phyloP scores from a whole-genome alignment of 768 basidiomycete species.

The Cantharellus cinnabarinus region DNA sequence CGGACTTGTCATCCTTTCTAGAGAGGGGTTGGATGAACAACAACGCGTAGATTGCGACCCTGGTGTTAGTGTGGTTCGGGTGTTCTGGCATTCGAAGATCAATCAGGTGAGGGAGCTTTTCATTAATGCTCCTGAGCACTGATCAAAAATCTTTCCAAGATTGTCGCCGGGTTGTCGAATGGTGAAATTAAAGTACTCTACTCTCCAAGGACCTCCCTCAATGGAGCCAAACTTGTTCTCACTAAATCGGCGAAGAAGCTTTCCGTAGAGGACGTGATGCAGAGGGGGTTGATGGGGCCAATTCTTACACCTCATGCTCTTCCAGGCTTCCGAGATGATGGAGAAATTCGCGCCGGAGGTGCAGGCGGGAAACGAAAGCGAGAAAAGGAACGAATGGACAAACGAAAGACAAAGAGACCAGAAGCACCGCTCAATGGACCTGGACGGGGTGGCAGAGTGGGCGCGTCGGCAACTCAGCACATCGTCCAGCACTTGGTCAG shows the following conservation, averaged over 20 bases:
- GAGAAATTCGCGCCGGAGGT: slow-evolving; percentile 20
- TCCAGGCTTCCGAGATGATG: slow-evolving; percentile 78
- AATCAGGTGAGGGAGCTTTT: slow-evolving; percentile 53
- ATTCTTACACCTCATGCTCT: slow-evolving; percentile 85
- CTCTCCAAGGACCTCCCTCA: slow-evolving; percentile 72
- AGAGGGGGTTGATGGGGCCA: slow-evolving; percentile 62
- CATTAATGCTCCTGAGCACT: background rate
- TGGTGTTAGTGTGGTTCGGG: slow-evolving; percentile 46
- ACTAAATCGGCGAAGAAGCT: slow-evolving; percentile 67
- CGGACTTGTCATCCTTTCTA: slow-evolving; percentile 49
- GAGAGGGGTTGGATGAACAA: slow-evolving; percentile 48
- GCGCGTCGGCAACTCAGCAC: slow-evolving; percentile 92
- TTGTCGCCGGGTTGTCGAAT: slow-evolving; percentile 70
- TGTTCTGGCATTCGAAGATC: slow-evolving; percentile 91
- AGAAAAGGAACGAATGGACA: slow-evolving; percentile 75
- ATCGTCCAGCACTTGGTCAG: slow-evolving; percentile 87
- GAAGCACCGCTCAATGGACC: slow-evolving; percentile 86
- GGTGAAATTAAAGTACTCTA: slow-evolving; percentile 82
- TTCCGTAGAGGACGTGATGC: slow-evolving; percentile 75
- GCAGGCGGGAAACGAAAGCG: slow-evolving; percentile 69
- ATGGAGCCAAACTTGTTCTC: slow-evolving; percentile 78
- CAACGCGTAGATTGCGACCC: slow-evolving; percentile 26
- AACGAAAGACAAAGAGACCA: slow-evolving; percentile 79
- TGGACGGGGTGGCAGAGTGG: slow-evolving; percentile 83
- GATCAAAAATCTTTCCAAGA: slow-evolving; percentile 24